A percentile compares a stretch with the other conserved stretches of the same genome.
These are phyloP conservation scores for Escovopsis sp. DNA, from an alignment of 2,329 filamentous ascomycete species.

Conservation along the genomic window DNA sequence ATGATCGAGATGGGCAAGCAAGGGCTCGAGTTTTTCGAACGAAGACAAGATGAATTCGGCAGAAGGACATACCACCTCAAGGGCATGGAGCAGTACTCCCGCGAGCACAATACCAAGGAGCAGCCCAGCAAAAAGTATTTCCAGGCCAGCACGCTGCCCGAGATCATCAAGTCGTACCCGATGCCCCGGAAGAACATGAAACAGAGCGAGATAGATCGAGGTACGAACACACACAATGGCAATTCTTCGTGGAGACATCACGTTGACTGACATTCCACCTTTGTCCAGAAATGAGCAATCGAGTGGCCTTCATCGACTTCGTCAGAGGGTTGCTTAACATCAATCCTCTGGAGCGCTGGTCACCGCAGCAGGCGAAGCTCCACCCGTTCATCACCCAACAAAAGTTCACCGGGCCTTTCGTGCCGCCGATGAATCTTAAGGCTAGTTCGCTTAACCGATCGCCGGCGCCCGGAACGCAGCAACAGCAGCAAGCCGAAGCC, in stretches of 20 bases:
- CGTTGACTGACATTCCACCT: not conserved
- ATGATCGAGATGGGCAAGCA: slow-evolving; percentile 99
- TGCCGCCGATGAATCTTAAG: slow-evolving; percentile 94
- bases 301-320: slow-evolving; percentile 94
- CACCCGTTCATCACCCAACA: slow-evolving; percentile 98
- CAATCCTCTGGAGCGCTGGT: slow-evolving; percentile 93
- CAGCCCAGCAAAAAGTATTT: slow-evolving; percentile 99
- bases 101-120: slow-evolving; percentile 91
- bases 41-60: slow-evolving; percentile 78
- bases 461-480: slow-evolving; percentile 81
- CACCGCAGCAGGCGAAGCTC: slow-evolving; percentile 89
- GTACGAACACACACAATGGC: slow-evolving; percentile 35
- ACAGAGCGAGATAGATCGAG: slow-evolving; percentile 86
- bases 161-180: slow-evolving; percentile 94
- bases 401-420: slow-evolving; percentile 91
- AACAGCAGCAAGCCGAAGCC: slow-evolving; percentile 89
- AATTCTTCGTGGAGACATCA: too few relatives aligned
- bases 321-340: slow-evolving; percentile 85
- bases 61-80: slow-evolving; percentile 84
- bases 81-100: slow-evolving; percentile 93
- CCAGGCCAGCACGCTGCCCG: slow-evolving; percentile 79
- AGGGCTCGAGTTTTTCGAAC: slow-evolving; percentile 93
- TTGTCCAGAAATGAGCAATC: slow-evolving; percentile 85
- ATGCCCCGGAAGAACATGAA: slow-evolving; percentile 99
- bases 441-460: slow-evolving; percentile 72